phyloP scores from a whole-genome alignment of 371 early-diverging fungal species.

The Mortierella sp. region DNA sequence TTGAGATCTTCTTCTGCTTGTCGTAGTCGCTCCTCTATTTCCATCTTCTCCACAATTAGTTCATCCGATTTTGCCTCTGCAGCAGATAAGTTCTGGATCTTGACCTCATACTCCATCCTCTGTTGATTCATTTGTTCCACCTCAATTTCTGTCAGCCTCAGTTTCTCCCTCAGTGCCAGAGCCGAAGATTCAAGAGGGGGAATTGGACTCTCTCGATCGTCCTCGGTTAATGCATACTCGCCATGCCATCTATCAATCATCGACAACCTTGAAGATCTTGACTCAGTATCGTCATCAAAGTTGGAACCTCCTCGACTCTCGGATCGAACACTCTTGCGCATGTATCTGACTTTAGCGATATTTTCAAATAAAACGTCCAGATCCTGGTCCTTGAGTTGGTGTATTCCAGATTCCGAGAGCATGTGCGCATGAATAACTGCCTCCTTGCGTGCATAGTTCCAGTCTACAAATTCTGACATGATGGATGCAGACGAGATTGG shows the following conservation, averaged over 20 bases:
- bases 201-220: slow-evolving; percentile 29
- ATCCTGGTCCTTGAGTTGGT: slow-evolving; percentile 70
- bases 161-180: slow-evolving; percentile 63
- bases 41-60: slow-evolving; percentile 52
- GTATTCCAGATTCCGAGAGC: slow-evolving; percentile 59
- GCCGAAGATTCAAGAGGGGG: slow-evolving; percentile 39
- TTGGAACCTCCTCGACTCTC: slow-evolving; percentile 66
- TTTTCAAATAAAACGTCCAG: slow-evolving; percentile 70
- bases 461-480: slow-evolving; percentile 77
- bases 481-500: slow-evolving; percentile 67
- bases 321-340: slow-evolving; percentile 61
- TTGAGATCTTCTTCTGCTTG: slow-evolving; percentile 66
- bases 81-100: slow-evolving; percentile 64
- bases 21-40: slow-evolving; percentile 59
- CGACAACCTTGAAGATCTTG: slow-evolving; percentile 52
- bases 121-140: slow-evolving; percentile 69
- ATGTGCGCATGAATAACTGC: slow-evolving; percentile 65
- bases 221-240: slow-evolving; percentile 26
- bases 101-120: slow-evolving; percentile 69
- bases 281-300: slow-evolving; percentile 68
- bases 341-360: slow-evolving; percentile 65
- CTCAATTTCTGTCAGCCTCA: slow-evolving; percentile 66
- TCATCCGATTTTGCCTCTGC: slow-evolving; percentile 60
- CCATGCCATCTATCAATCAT: slow-evolving; percentile 40
- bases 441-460: slow-evolving; percentile 84